A percentile compares a stretch with the other conserved stretches of the same genome.
Conservation (phyloP, 495 filamentous ascomycete genomes). For the Penicillium simplicissimum region DNA sequence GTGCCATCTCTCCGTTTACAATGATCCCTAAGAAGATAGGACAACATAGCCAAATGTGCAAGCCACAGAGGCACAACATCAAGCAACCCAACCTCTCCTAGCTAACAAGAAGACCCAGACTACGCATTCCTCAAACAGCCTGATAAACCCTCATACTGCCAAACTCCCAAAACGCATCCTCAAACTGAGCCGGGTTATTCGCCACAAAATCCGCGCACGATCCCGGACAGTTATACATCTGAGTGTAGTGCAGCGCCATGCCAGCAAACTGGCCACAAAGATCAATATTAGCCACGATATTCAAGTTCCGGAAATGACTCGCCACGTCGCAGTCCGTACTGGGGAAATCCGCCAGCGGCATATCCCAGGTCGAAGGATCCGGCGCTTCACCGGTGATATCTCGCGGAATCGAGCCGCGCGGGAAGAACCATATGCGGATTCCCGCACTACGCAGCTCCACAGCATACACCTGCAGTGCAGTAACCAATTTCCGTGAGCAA, state of each 20-base stretch:
- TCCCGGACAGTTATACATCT: slow-evolving; percentile 45
- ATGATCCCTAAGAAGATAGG: neutral
- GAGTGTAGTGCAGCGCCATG: slow-evolving; percentile 35
- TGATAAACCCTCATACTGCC: slow-evolving; percentile 46
- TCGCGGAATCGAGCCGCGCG: slow-evolving; percentile 37
- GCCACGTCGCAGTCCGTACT: slow-evolving; percentile 49
- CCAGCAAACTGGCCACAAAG: slow-evolving; percentile 48
- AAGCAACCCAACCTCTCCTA: neutral
- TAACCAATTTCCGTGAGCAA: no score
- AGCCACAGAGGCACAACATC: neutral
- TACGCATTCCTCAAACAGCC: slow-evolving; percentile 4
- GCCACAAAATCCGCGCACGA: slow-evolving; percentile 46
- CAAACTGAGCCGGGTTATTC: slow-evolving; percentile 38
- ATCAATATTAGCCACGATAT: slow-evolving; percentile 55
- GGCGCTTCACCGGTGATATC: slow-evolving; percentile 39
- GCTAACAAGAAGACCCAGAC: neutral
- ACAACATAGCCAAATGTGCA: neutral
- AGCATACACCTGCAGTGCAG: slow-evolving; percentile 28
- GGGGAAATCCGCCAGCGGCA: slow-evolving; percentile 53
- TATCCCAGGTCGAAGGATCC: slow-evolving; percentile 50
- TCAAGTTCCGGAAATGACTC: slow-evolving; percentile 50
- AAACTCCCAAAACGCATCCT: slow-evolving; percentile 55
- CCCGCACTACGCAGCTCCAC: slow-evolving; percentile 41
- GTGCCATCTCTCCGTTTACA: neutral
- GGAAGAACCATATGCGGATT: slow-evolving; percentile 54